These are phyloP conservation scores for Tolypocladium inflatum DNA, from an alignment of 2,329 filamentous ascomycete genomes.

Conservation along the genomic window DNA sequence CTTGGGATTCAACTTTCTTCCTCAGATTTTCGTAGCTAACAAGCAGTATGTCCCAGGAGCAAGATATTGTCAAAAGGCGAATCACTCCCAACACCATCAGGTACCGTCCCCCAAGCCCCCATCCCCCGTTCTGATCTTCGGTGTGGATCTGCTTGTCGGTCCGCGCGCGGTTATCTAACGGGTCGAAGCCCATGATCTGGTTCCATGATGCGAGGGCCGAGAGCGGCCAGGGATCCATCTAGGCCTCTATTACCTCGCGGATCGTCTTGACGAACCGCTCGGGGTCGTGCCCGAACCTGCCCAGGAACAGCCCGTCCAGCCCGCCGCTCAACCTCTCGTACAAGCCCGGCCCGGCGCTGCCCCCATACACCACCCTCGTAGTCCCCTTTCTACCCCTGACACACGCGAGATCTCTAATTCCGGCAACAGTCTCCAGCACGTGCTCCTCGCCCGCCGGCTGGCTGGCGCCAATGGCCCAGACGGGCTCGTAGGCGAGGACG, in stretches of 20 bases:
- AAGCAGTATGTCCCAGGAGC: no score
- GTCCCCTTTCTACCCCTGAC: slow-evolving; percentile 41
- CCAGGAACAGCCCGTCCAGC: slow-evolving; percentile 74
- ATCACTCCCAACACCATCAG: no score
- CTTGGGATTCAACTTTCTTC: no score
- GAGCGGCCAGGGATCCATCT: no score
- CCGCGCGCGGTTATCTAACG: no score
- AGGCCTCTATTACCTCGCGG: slow-evolving; percentile 52
- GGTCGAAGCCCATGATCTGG: no score
- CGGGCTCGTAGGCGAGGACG: slow-evolving; percentile 76
- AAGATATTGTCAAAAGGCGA: no score
- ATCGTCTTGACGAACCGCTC: slow-evolving; percentile 64
- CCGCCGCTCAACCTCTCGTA: slow-evolving; percentile 58
- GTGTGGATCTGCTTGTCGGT: no score
- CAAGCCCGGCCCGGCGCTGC: slow-evolving; percentile 71
- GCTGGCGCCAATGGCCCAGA: slow-evolving; percentile 76
- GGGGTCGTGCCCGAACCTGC: slow-evolving; percentile 71
- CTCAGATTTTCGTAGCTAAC: no score
- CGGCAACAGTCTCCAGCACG: slow-evolving; percentile 59
- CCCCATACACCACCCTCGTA: slow-evolving; percentile 70
- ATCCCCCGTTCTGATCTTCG: no score
- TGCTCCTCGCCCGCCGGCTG: slow-evolving; percentile 64
- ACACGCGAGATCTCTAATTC: slow-evolving; percentile 45
- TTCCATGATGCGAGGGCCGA: no score
- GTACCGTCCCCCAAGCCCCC: no score